Base-by-base conservation (phyloP, 257 asterid genomes). In the Solanum pinnatisectum region DNA sequence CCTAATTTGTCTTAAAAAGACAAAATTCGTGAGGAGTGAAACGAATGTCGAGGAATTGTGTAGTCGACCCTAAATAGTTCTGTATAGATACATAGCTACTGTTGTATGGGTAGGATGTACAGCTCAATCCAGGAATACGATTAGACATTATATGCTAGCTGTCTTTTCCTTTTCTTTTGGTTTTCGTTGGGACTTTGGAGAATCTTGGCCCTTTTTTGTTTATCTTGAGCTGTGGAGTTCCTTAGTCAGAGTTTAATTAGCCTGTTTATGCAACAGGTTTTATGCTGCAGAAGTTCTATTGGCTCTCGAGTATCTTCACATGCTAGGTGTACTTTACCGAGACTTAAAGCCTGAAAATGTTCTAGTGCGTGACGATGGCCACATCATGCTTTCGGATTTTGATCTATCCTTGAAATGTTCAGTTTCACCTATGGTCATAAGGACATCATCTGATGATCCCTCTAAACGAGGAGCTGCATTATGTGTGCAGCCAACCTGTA, bases 281-380 rank as follows among this genome's bases (percentile, higher is more conserved):
- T 90, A 90, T 77, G 92, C 92, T 33, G 92, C 92, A 11, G 90
- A 90, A 87, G 92, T 90, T 67, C 63, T 90, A 74, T 87, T 90
- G 87, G 91, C 91, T 37, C 91, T 90, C 11, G 92, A 90, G 70
- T 90, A 90, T 84, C 90, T 90, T 42, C 91, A 90, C 84, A 90
- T 90, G 92, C 88, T 90, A 77, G 92, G 92, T 60, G 87, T 90
- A 81, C 89, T 90, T 74, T 90, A 90, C 86, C 52, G 92, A 85
- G 92, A 90, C 87, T 71, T 90, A 56, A 90, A 90, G 73, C 92
- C 92, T 27, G 92, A 90, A 88, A 90, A 90, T 20, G 87, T 90
- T 86, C 87, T 90, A 70, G 92, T 88, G 27, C 91, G 92, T 16
- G 92, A 90, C 10, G 92, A 90, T 84, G 92, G 92, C 36, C 92